Conservation (phyloP, 352 stramenopile species). For the Stephanocyclus meneghinianus region DNA sequence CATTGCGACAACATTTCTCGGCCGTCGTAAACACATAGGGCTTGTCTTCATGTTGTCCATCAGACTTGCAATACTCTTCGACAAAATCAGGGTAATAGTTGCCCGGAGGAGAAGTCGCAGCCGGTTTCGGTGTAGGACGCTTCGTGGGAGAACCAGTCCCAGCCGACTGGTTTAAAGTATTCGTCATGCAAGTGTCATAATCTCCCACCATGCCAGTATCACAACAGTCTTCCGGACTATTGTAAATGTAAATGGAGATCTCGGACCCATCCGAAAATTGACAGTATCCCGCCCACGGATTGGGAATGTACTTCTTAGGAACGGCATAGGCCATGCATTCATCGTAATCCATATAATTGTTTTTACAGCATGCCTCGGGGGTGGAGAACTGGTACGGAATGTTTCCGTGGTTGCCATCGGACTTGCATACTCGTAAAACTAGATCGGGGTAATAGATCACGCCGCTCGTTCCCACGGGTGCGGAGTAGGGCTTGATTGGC, state of each 20-base stretch:
- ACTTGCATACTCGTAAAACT: constrained; percentile 1
- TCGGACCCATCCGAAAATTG: constrained; percentile 19
- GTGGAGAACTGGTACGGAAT: constrained; percentile 8
- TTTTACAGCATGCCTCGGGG: constrained; percentile 4
- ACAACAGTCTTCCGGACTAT: constrained; percentile 25
- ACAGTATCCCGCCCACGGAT: constrained; percentile 32
- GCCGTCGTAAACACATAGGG: constrained; percentile 11
- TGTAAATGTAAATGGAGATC: constrained; percentile 23
- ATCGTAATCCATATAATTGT: constrained; percentile 8
- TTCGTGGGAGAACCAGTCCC: not conserved
- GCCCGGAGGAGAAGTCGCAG: not conserved
- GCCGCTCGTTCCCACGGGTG: not conserved
- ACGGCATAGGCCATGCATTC: constrained; percentile 14
- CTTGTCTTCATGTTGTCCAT: constrained; percentile 11
- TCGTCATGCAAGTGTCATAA: not conserved
- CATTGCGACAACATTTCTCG: constrained; percentile 16
- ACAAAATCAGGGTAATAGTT: constrained; percentile 24
- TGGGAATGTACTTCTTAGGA: constrained; percentile 26
- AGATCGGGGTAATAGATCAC: constrained; percentile 1
- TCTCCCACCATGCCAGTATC: constrained; percentile 3
- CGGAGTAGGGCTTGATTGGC: not conserved
- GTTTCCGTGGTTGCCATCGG: not conserved
- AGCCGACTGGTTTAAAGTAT: constrained; percentile 3
- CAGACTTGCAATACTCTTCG: constrained; percentile 1
- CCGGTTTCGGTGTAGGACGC: not conserved